Evolutionary conservation across 352 stramenopile species (phyloP).

Genomic region (Pythium sp.): DNA sequence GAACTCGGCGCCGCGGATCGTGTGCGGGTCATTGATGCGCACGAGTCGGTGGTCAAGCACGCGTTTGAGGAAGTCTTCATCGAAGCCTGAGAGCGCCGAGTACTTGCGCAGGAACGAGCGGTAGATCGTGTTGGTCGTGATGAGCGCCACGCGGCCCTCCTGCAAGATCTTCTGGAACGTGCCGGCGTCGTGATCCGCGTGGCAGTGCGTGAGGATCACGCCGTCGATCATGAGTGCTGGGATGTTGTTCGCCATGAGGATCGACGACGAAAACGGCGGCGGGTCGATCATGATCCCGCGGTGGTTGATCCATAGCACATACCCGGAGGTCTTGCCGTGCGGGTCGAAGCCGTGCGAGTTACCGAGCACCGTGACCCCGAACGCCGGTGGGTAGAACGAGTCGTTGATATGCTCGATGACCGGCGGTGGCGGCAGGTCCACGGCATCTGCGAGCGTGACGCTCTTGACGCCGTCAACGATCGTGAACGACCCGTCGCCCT

Average conservation of each 20-base stretch:
- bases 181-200: slow-evolving; percentile 95
- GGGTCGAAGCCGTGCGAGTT: slow-evolving; percentile 96
- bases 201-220: slow-evolving; percentile 96
- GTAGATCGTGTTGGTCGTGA: slow-evolving; percentile 96
- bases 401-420: slow-evolving; percentile 39
- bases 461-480: slow-evolving; percentile 60
- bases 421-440: slow-evolving; percentile 49
- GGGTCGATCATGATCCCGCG: slow-evolving; percentile 97
- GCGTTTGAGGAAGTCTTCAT: slow-evolving; percentile 87
- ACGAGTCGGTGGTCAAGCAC: slow-evolving; percentile 90
- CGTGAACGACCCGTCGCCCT: slow-evolving; percentile 63
- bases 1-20: slow-evolving; percentile 93
- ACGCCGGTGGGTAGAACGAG: slow-evolving; percentile 92
- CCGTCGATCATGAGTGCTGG: slow-evolving; percentile 93
- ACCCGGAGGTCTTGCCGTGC: slow-evolving; percentile 92
- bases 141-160: slow-evolving; percentile 92
- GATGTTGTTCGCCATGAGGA: slow-evolving; percentile 86
- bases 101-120: slow-evolving; percentile 97
- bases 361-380: slow-evolving; percentile 94
- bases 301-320: slow-evolving; percentile 97
- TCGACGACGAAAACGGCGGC: slow-evolving; percentile 88
- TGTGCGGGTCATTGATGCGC: slow-evolving; percentile 92
- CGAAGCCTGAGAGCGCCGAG: slow-evolving; percentile 91
- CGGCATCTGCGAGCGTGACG: slow-evolving; percentile 51
- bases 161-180: slow-evolving; percentile 97